These are phyloP conservation scores for Citrus mangshanensis DNA, from an alignment of 345 rosid species.

Conservation along the genomic window DNA sequence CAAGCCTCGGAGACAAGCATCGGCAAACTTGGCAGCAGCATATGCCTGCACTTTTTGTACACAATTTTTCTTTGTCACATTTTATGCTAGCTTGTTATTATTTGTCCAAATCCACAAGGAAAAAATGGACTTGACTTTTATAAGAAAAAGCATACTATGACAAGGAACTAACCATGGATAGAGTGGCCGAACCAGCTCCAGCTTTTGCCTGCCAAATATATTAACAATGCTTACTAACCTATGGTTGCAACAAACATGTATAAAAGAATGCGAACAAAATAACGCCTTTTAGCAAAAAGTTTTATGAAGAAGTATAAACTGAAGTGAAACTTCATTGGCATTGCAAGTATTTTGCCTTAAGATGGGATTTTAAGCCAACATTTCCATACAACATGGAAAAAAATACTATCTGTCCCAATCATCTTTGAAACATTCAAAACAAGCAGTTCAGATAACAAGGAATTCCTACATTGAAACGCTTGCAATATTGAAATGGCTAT, in stretches of 20 bases:
- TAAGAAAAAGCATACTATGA: neutral
- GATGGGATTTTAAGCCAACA: neutral
- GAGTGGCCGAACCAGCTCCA: conserved; percentile 95
- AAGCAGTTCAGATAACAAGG: neutral
- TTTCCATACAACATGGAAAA: neutral
- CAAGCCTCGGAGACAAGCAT: conserved; percentile 79
- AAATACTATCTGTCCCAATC: neutral
- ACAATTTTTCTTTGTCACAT: neutral
- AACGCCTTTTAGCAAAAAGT: neutral
- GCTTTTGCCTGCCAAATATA: conserved; percentile 79
- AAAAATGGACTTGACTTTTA: neutral
- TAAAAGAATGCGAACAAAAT: neutral
- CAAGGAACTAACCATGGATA: conserved; percentile 68
- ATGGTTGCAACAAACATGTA: neutral
- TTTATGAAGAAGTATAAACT: neutral
- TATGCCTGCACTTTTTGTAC: conserved; percentile 59
- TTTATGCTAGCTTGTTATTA: neutral
- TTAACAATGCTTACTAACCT: neutral
- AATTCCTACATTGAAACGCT: neutral
- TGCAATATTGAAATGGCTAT: neutral
- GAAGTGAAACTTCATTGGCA: neutral
- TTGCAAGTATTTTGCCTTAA: neutral
- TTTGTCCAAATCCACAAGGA: neutral
- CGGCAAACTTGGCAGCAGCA: conserved; percentile 98
- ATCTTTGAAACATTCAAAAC: neutral